Evolutionary conservation across 208 protist genomes (phyloP), one percentile per base, ranked within the genome.

Genomic region (Crithidia acanthocephali): DNA sequence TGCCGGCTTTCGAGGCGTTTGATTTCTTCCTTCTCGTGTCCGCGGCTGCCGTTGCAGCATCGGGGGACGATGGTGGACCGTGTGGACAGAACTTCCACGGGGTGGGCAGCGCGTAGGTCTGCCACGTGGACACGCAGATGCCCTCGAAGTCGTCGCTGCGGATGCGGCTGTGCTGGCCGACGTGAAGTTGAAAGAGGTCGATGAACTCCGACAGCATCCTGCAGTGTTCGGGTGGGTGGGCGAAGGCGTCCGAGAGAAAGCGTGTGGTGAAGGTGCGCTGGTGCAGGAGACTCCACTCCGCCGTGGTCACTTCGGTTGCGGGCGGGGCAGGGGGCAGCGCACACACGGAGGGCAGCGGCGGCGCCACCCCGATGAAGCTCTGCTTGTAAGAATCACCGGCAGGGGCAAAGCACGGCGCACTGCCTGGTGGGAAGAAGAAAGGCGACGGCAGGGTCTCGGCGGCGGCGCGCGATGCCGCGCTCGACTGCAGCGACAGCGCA

Each of bases 121-220:
- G 77, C 68, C 81, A 85, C n/a, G 90, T 25, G 10, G 89, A 94
- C 2, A 92, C 79, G 57, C 84, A 90, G 35, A 90, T 90, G 2
- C 88, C 88, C 15, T 85, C 78, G 44, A 80, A 83, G 42, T 85
- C 67, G 76, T 87, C 76, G 32, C 52, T 81, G 50, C 73, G 64
- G 22, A 94, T 76, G 60, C 81, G 86, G 58, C 89, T 92, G 60
- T 83, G 85, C 42, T 73, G 69, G 10, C 89, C 89, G 22, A 94
- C 76, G 53, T 94, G 84, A 8, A 92, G 76, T 66, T 87, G 85
- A 66, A 95, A 92, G 30, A 92, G 77, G 63, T 92, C 81, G 47
- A 88, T 79, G 42, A 80, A 88, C 32, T 91, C 89, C 16, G 74
- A 68, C 16, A 94, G 61, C 42, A 63, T 56, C 50, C 71, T 61